These are phyloP conservation scores for Tricholoma bakamatsutake DNA, from an alignment of 768 basidiomycete species.

Conservation along the genomic window DNA sequence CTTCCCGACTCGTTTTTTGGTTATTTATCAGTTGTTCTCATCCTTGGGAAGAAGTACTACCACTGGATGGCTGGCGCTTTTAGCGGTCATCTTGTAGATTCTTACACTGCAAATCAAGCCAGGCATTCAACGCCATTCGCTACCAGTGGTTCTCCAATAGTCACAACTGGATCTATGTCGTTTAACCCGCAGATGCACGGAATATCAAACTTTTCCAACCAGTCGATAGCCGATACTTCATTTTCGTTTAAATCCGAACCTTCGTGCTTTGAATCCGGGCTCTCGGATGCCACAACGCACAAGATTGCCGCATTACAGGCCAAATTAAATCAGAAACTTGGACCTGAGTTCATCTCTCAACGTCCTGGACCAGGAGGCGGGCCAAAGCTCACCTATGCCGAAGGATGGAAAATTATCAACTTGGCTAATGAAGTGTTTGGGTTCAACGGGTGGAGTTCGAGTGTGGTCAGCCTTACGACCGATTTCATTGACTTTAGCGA, in stretches of 20 bases:
- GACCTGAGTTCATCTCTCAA: constrained; percentile 90
- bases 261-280: constrained; percentile 25
- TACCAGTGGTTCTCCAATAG: constrained; percentile 25
- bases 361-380: constrained; percentile 86
- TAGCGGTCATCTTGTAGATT: constrained; percentile 52
- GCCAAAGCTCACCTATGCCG: constrained; percentile 86
- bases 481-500: constrained; percentile 76
- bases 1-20: background rate
- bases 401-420: constrained; percentile 98
- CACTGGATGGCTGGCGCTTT: constrained; percentile 50
- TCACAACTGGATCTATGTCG: constrained; percentile 51
- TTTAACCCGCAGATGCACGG: constrained; percentile 61
- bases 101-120: constrained; percentile 31
- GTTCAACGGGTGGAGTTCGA: constrained; percentile 94
- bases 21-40: background rate
- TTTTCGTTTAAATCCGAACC: constrained; percentile 27
- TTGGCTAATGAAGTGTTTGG: constrained; percentile 98
- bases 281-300: constrained; percentile 57
- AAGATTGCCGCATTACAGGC: constrained; percentile 71
- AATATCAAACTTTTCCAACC: constrained; percentile 17
- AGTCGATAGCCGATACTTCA: constrained; percentile 19
- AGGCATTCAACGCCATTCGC: constrained; percentile 11
- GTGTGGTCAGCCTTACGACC: constrained; percentile 63
- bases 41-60: background rate
- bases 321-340: constrained; percentile 82